Conservation (phyloP, 805 yeast genomes). For the Candida arabinofermentans region DNA sequence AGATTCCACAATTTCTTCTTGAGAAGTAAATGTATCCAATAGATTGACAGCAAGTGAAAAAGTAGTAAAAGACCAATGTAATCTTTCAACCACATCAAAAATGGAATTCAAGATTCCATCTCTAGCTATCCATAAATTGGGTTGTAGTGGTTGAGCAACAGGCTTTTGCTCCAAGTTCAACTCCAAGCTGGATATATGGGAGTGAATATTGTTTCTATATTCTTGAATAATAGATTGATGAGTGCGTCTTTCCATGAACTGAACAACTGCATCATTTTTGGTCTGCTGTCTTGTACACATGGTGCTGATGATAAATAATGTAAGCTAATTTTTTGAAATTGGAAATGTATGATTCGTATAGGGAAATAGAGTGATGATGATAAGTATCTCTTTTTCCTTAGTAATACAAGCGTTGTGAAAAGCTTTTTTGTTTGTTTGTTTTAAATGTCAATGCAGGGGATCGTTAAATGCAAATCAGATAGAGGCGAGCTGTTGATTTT, state of each 20-base stretch:
- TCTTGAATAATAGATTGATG: constrained; percentile 26
- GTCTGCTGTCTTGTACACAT: constrained; percentile 2
- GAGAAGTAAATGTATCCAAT: constrained; percentile 37
- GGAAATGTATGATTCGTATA: background rate
- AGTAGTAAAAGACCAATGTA: constrained; percentile 31
- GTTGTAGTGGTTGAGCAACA: constrained; percentile 24
- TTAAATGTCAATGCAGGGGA: background rate
- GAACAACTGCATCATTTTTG: constrained; percentile 14
- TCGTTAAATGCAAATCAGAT: background rate
- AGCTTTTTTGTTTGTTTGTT: background rate
- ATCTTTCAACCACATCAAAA: constrained; percentile 27
- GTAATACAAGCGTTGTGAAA: background rate
- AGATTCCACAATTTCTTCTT: constrained; percentile 29
- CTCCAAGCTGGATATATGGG: constrained; percentile 23
- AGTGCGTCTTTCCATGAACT: constrained; percentile 26
- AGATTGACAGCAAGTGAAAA: constrained; percentile 35
- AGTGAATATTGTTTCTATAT: constrained; percentile 26
- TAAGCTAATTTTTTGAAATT: background rate
- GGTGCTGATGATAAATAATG: background rate
- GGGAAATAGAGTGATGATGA: too few species aligned
- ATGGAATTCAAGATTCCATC: constrained; percentile 28
- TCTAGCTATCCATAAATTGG: constrained; percentile 18
- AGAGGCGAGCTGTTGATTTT: background rate
- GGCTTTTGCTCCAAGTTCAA: constrained; percentile 29
- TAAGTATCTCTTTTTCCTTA: background rate